Conservation (phyloP, 2,329 filamentous ascomycete genomes). For the Fusarium incarnatum region DNA sequence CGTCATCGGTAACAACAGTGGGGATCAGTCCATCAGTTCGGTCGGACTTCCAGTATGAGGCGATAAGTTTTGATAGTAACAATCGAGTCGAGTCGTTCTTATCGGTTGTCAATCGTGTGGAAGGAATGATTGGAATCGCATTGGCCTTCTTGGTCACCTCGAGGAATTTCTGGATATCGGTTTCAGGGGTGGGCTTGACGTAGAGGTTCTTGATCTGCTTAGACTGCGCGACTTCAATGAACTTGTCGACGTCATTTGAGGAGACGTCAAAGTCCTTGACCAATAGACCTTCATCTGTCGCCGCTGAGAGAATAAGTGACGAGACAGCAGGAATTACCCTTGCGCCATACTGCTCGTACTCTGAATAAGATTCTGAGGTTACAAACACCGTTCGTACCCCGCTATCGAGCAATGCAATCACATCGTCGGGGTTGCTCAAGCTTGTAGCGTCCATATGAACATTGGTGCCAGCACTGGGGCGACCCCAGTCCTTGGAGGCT, state of each 20-base stretch:
- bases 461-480: constrained; percentile 64
- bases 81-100: constrained; percentile 67
- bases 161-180: constrained; percentile 60
- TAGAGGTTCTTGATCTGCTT: constrained; percentile 62
- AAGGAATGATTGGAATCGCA: constrained; percentile 80
- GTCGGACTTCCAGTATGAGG: constrained; percentile 82
- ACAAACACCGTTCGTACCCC: constrained; percentile 90
- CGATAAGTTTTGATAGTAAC: constrained; percentile 76
- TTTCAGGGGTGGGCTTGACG: constrained; percentile 61
- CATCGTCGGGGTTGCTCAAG: constrained; percentile 75
- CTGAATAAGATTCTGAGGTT: constrained; percentile 72
- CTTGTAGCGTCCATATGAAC: constrained; percentile 82
- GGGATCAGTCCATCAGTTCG: constrained; percentile 85
- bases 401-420: constrained; percentile 83
- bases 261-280: constrained; percentile 64
- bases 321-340: constrained; percentile 66
- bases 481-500: constrained; percentile 60
- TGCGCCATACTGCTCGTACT: constrained; percentile 66
- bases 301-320: constrained; percentile 58
- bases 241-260: constrained; percentile 54
- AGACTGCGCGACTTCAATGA: constrained; percentile 59
- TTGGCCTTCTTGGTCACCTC: constrained; percentile 61
- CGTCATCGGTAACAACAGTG: constrained; percentile 91
- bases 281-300: constrained; percentile 63
- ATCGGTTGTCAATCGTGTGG: constrained; percentile 75